Evolutionary conservation across 73 alveolate genomes (phyloP).

Genomic region (Uronychia binucleata): DNA sequence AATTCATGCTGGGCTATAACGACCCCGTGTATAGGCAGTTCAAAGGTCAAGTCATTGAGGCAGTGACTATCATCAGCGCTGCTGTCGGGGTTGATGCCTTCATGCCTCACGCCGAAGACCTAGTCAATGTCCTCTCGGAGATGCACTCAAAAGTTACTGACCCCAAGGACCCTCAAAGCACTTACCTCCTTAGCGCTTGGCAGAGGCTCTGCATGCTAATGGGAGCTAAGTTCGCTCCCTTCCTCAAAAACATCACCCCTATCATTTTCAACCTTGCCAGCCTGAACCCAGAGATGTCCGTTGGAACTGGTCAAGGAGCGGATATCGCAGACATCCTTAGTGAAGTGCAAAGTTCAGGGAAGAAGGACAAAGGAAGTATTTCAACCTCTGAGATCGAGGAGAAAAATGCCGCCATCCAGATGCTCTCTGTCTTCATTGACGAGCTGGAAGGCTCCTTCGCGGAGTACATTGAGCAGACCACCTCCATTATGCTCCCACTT

Average conservation of each 20-base stretch:
- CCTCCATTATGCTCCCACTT: constrained; percentile 69
- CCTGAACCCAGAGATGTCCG: constrained; percentile 63
- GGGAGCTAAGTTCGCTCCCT: constrained; percentile 72
- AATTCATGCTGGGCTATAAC: neutral
- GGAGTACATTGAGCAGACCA: constrained; percentile 78
- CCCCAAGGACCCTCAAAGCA: constrained; percentile 76
- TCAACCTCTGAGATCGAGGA: constrained; percentile 86
- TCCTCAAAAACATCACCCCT: constrained; percentile 74
- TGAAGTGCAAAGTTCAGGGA: constrained; percentile 57
- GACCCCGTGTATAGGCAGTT: constrained; percentile 44
- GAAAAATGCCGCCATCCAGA: constrained; percentile 86
- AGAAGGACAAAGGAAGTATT: constrained; percentile 33
- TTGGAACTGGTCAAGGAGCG: constrained; percentile 35
- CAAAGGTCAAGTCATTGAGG: constrained; percentile 76
- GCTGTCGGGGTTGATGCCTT: constrained; percentile 63
- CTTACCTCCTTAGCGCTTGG: constrained; percentile 89
- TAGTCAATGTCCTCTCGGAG: constrained; percentile 36
- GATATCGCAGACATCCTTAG: constrained; percentile 68
- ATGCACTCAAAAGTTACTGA: constrained; percentile 46
- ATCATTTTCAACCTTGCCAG: constrained; percentile 72
- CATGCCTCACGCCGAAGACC: constrained; percentile 41
- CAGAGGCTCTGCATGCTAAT: constrained; percentile 77
- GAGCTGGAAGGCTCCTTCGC: constrained; percentile 76
- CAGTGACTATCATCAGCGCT: constrained; percentile 65
- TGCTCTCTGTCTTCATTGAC: constrained; percentile 85